Evolutionary conservation across 139 green algal species (phyloP), one percentile per base, ranked within the genome.

Genomic region (Edaphochlamys debaryana): DNA sequence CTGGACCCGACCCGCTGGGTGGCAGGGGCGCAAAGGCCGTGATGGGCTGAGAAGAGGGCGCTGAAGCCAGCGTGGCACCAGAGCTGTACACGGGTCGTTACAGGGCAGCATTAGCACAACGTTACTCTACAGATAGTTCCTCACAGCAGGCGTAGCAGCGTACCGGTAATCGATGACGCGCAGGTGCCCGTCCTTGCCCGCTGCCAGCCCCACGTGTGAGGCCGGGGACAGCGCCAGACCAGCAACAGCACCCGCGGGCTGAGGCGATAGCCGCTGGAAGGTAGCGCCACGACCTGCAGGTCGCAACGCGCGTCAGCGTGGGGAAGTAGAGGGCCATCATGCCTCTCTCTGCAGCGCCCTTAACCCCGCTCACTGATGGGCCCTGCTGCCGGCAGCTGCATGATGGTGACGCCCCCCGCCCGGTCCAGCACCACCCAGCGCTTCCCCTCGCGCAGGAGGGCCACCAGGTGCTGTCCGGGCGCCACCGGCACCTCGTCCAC

Each of bases 341-440:
- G 5, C 60, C 30, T 5, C 30, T 20, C 60, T n/a, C n/a, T n/a
- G n/a, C n/a, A n/a, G n/a, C n/a, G n/a, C n/a, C n/a, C 60, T 67
- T 5, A 37, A 38, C 60, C 60, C 29, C 23, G 36, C 76, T 82
- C 63, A 82, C 76, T 58, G 13, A 82, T 52, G 25, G 76, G 62
- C 22, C 78, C 78, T 5, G 66, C 36, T 3, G 52, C 48, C 48
- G 78, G 82, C 68, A 90, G 63, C 23, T 74, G 70, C 45, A 95
- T 83, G 40, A 70, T 74, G 67, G 88, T 73, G 13, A 96, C 48
- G 37, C 37, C 54, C 20, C 93, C 93, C 25, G 69, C 50, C 17
- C 86, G 87, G 75, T 92, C 89, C 72, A 86, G 70, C 29, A 94
- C 86, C 40, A 96, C 76, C 92, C 92, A 96, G 84, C 82, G 84